These are phyloP conservation scores for Eucalyptus albens DNA, from an alignment of 345 rosid genomes.

Conservation along the genomic window DNA sequence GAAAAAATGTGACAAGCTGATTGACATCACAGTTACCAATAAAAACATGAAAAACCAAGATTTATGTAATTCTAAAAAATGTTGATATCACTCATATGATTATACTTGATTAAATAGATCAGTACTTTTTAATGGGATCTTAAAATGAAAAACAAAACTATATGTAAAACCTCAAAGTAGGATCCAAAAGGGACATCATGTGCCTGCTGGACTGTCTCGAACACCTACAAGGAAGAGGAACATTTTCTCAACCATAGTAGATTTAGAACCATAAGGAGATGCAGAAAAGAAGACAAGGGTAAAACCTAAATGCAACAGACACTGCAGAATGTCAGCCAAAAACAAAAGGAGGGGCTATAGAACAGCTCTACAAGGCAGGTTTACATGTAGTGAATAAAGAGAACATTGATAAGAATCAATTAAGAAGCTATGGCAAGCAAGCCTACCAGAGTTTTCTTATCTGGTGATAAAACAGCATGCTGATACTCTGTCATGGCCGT, in stretches of 20 bases:
- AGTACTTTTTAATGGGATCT: neutral
- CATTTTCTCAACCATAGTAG: neutral
- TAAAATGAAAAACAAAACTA: neutral
- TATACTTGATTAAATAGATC: neutral
- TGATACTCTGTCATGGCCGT: slow-evolving; percentile 97
- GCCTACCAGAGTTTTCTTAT: slow-evolving; percentile 62
- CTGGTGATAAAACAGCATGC: slow-evolving; percentile 66
- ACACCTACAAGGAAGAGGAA: slow-evolving; percentile 36
- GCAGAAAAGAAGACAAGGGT: neutral
- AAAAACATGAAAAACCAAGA: neutral
- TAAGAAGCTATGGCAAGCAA: neutral
- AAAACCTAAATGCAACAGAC: neutral
- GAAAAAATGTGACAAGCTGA: neutral
- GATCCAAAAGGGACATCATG: slow-evolving; percentile 98
- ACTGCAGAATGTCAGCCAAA: neutral
- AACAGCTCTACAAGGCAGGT: neutral
- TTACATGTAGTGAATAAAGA: neutral
- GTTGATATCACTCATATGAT: neutral
- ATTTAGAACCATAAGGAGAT: neutral
- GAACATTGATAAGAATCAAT: neutral
- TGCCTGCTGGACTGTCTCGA: slow-evolving; percentile 94
- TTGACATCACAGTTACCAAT: neutral
- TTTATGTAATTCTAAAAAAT: neutral
- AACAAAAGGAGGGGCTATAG: neutral
- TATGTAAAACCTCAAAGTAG: slow-evolving; percentile 62